Conservation (phyloP, 148 eudicot species). For the Cornus kousa region DNA sequence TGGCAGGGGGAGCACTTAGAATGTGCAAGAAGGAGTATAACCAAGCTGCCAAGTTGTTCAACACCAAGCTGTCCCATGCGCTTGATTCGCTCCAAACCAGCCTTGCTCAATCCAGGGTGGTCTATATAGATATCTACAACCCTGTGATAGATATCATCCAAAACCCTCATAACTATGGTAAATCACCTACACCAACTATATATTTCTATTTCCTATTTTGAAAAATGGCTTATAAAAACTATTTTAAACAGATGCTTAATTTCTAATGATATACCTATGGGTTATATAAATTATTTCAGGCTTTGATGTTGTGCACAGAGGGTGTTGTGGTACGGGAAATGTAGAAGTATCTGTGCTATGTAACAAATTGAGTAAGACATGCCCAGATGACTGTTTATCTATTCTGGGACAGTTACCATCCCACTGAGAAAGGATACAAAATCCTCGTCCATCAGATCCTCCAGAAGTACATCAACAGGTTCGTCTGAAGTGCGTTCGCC, state of each 20-base stretch:
- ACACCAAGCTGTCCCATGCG: slow-evolving; percentile 31
- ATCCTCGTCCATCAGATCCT: slow-evolving; percentile 14
- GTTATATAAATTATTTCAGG: slow-evolving; percentile 22
- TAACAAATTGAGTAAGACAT: slow-evolving; percentile 31
- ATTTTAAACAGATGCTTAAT: too few species aligned
- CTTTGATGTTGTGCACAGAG: slow-evolving; percentile 29
- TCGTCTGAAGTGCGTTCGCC: neutral
- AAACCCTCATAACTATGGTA: slow-evolving; percentile 31
- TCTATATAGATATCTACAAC: slow-evolving; percentile 33
- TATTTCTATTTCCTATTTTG: too few species aligned
- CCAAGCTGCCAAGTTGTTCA: slow-evolving; percentile 31
- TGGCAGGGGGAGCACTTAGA: slow-evolving; percentile 37
- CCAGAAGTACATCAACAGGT: slow-evolving; percentile 8
- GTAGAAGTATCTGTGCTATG: slow-evolving; percentile 35
- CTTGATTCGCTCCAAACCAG: slow-evolving; percentile 22
- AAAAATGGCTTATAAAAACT: too few species aligned
- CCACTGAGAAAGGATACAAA: slow-evolving; percentile 41
- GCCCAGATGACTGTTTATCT: slow-evolving; percentile 31
- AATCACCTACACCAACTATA: too few species aligned
- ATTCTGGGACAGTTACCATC: slow-evolving; percentile 65
- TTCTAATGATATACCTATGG: too few species aligned
- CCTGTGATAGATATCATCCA: slow-evolving; percentile 28
- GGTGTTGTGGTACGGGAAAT: slow-evolving; percentile 52
- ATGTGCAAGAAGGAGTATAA: slow-evolving; percentile 34
- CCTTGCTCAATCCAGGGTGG: slow-evolving; percentile 18